phyloP scores from a whole-genome alignment of 1,284 basidiomycete genomes.

The Fistulinella cinereoalba region DNA sequence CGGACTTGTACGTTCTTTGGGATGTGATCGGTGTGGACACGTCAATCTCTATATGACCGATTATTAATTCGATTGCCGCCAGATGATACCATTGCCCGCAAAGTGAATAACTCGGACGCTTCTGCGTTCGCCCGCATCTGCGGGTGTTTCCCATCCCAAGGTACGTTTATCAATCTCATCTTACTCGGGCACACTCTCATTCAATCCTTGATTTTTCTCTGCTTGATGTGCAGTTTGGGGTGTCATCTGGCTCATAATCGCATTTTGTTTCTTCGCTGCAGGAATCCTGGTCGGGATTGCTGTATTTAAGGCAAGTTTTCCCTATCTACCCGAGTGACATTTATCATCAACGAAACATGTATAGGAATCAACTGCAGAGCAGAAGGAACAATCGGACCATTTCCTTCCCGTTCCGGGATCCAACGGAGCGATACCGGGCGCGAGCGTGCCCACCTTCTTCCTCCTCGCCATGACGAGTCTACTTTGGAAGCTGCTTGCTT shows the following conservation, averaged over 20 bases:
- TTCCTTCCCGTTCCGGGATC: conserved; percentile 68
- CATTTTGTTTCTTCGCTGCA: conserved; percentile 77
- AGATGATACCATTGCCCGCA: conserved; percentile 89
- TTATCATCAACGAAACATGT: background rate
- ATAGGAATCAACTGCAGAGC: conserved; percentile 56
- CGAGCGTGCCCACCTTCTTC: conserved; percentile 18
- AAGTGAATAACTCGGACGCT: conserved; percentile 91
- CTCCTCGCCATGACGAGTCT: conserved; percentile 19
- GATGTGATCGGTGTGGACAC: conserved; percentile 70
- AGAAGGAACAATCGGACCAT: conserved; percentile 47
- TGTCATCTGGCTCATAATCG: conserved; percentile 85
- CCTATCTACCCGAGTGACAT: too few species aligned
- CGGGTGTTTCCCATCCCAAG: conserved; percentile 74
- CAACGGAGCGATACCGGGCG: conserved; percentile 32
- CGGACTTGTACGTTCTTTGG: conserved; percentile 83
- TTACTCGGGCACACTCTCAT: too few species aligned
- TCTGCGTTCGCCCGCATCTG: conserved; percentile 86
- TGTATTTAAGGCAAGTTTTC: conserved; percentile 70
- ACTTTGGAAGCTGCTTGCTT: conserved; percentile 27
- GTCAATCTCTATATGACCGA: too few species aligned
- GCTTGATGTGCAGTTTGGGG: conserved; percentile 70
- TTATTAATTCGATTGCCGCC: too few species aligned
- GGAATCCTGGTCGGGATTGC: conserved; percentile 83
- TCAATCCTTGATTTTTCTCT: too few species aligned
- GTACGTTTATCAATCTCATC: conserved; percentile 38